Evolutionary conservation across 768 basidiomycete species (phyloP), one percentile per base, ranked within the genome.

Genomic region (Termitomyces sp.): DNA sequence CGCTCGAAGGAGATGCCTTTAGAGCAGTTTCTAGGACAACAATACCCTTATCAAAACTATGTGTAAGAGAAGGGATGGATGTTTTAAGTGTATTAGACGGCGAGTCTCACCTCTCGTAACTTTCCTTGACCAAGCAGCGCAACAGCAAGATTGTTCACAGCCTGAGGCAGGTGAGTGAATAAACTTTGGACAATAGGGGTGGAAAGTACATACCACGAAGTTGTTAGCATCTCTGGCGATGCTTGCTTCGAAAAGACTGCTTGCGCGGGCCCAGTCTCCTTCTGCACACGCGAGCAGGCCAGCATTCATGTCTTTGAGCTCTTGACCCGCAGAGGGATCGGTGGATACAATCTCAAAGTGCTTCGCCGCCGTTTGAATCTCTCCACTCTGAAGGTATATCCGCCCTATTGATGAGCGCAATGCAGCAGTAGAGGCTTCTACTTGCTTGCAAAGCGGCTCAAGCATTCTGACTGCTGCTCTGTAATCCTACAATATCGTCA

Each of bases 141-240:
- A 33, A 93, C 91, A 0, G 87, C 81, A 2, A 92, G 73, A 64
- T 93, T 88, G 68, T 92, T 94, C 36, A 86, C 79, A 39, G 90
- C 44, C 59, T 57, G 26, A 3, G 18, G 47, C 33, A 51, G 20
- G 52, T 29, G 15, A 46, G 24, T 36, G 47, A 48, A n/a, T 2
- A 12, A 51, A 50, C 9, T 28, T 20, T 3, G 47, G 31, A 34
- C 8, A 31, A n/a, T 33, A 42, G 44, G 34, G 2, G 29, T 22
- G 57, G 26, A 46, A 34, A 41, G 28, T 8, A 72, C 79, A 33
- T 53, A 87, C 88, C 60, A 81, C 79, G 64, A 79, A 81, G 65
- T 88, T 82, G 34, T 80, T 83, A 0, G 81, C 75, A 54, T 89
- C 82, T n/a, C 72, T 73, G 49, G 74, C 71, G 20, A 88, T 64